Conservation (phyloP, 768 basidiomycete species). For the Lentinula sp. region DNA sequence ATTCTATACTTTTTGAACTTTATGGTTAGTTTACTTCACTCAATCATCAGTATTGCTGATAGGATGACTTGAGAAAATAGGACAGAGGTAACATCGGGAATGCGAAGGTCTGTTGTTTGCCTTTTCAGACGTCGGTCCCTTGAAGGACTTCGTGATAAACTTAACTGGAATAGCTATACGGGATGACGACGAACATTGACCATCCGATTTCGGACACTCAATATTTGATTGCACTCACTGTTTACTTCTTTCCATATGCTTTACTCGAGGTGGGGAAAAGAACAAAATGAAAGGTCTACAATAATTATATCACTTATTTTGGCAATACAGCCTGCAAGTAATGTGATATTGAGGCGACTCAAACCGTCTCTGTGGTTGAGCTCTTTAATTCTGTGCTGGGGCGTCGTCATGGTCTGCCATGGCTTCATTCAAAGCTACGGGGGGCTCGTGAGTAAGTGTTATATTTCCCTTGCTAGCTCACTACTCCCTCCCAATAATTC, state of each 20-base stretch:
- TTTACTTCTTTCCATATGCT: slow-evolving; percentile 75
- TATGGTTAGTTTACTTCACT: slow-evolving; percentile 20
- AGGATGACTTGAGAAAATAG: background rate
- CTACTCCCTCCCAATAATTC: background rate
- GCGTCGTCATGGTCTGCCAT: slow-evolving; percentile 46
- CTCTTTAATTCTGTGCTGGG: slow-evolving; percentile 42
- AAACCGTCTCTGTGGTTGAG: slow-evolving; percentile 66
- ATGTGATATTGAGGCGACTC: slow-evolving; percentile 50
- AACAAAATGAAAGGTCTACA: background rate
- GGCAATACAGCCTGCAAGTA: slow-evolving; percentile 48
- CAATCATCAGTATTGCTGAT: background rate
- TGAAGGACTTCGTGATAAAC: background rate
- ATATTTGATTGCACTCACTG: slow-evolving; percentile 61
- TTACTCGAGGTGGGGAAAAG: slow-evolving; percentile 50
- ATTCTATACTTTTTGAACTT: slow-evolving; percentile 73
- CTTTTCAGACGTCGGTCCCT: background rate
- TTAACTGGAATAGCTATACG: slow-evolving; percentile 40
- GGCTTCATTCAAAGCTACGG: slow-evolving; percentile 56
- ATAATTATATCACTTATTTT: background rate
- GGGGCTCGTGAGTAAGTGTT: slow-evolving; percentile 49
- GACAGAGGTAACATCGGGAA: slow-evolving; percentile 67
- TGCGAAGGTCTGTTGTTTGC: slow-evolving; percentile 44
- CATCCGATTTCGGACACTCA: slow-evolving; percentile 47
- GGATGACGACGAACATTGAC: slow-evolving; percentile 47
- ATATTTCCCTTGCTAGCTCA: background rate